Percentiles rank a stretch among this genome's conserved stretches.
phyloP scores from a whole-genome alignment of 805 yeast genomes.

The Metschnikowia dekortorum region DNA sequence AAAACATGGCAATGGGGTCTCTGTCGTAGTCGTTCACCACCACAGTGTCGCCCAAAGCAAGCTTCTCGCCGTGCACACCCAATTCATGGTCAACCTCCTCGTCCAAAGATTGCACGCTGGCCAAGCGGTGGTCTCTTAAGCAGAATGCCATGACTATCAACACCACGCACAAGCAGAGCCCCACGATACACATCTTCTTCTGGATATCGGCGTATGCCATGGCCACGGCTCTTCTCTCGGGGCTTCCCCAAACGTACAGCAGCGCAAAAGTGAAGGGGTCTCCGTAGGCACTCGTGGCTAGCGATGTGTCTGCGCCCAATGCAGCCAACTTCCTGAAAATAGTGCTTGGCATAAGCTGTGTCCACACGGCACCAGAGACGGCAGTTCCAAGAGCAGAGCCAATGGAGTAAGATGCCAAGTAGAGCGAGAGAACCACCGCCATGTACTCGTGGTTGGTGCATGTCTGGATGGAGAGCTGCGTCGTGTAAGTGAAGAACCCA shows the following conservation, averaged over 20 bases:
- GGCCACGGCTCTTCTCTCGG: constrained; percentile 55
- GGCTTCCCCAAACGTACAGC: constrained; percentile 56
- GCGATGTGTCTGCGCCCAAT: constrained; percentile 24
- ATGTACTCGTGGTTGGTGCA: constrained; percentile 58
- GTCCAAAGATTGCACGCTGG: constrained; percentile 29
- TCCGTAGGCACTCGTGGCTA: constrained; percentile 34
- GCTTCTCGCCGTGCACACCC: constrained; percentile 13
- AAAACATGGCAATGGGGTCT: constrained; percentile 16
- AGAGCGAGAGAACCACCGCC: constrained; percentile 58
- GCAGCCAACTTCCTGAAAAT: constrained; percentile 28
- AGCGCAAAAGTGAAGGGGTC: constrained; percentile 49
- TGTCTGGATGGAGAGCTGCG: constrained; percentile 58
- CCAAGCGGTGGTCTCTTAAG: constrained; percentile 50
- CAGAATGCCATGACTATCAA: constrained; percentile 44
- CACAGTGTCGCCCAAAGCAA: constrained; percentile 11
- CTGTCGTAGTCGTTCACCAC: constrained; percentile 17
- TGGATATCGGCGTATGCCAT: constrained; percentile 58
- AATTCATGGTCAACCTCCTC: constrained; percentile 13
- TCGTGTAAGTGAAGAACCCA: constrained; percentile 64
- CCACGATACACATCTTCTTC: constrained; percentile 52
- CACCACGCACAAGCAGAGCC: constrained; percentile 51
- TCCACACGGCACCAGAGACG: constrained; percentile 71
- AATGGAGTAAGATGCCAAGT: constrained; percentile 53
- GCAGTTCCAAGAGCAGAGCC: constrained; percentile 63
- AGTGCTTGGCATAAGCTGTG: constrained; percentile 49